Conservation (phyloP, 2,329 filamentous ascomycete species). For the Stachybotrys echinatus region DNA sequence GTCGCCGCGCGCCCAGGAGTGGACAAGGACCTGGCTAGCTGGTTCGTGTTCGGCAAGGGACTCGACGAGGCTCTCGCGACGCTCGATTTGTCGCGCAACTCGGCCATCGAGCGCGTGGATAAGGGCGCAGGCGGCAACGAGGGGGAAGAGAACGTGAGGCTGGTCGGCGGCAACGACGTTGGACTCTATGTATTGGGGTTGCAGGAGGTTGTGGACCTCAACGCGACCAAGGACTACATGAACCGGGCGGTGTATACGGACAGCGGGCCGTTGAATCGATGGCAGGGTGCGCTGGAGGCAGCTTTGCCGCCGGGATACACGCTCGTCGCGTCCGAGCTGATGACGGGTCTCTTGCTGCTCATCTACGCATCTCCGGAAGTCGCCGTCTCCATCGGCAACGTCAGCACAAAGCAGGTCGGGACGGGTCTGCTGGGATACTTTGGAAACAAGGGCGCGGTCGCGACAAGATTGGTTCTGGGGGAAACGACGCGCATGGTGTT, state of each 20-base stretch:
- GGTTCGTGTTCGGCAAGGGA: conserved; percentile 79
- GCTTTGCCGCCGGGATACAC: conserved; percentile 73
- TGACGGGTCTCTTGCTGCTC: conserved; percentile 78
- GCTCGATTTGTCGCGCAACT: conserved; percentile 38
- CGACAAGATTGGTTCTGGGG: conserved; percentile 75
- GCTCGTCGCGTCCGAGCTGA: conserved; percentile 73
- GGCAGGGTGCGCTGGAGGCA: conserved; percentile 71
- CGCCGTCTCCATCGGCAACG: conserved; percentile 67
- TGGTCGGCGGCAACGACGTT: conserved; percentile 62
- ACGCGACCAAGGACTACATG: conserved; percentile 72
- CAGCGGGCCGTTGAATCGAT: conserved; percentile 64
- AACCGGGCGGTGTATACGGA: conserved; percentile 64
- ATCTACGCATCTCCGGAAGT: conserved; percentile 80
- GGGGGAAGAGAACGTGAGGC: conserved; percentile 25
- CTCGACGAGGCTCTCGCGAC: conserved; percentile 58
- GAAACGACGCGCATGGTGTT: conserved; percentile 88
- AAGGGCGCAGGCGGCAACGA: conserved; percentile 30
- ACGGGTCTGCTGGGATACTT: conserved; percentile 90
- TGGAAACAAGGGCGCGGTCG: conserved; percentile 91
- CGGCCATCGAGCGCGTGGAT: conserved; percentile 25
- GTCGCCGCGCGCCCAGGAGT: conserved; percentile 79
- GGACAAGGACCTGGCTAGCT: conserved; percentile 79
- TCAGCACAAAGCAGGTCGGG: conserved; percentile 78
- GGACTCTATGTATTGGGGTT: conserved; percentile 86
- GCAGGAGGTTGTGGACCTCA: conserved; percentile 88